Evolutionary conservation across 2,329 filamentous ascomycete genomes (phyloP).

Genomic region (Botrytis aclada): DNA sequence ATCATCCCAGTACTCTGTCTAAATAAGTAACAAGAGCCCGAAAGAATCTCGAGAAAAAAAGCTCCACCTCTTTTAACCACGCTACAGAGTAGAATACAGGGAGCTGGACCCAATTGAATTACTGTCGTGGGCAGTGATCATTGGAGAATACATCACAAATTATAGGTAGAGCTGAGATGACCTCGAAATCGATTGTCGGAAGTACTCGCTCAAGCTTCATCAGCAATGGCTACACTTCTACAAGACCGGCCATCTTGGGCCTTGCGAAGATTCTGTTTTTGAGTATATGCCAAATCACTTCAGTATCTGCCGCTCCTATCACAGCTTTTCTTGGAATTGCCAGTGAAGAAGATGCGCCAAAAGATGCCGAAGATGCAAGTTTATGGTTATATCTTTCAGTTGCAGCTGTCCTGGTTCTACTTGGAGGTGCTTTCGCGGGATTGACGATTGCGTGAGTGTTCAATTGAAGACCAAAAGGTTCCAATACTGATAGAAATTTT

Average conservation of each 20-base stretch:
- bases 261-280: conserved; percentile 51
- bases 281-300: conserved; percentile 43
- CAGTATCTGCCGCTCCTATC: conserved; percentile 37
- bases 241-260: conserved; percentile 51
- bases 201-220: conserved; percentile 21
- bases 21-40: background rate
- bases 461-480: background rate
- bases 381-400: conserved; percentile 79
- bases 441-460: conserved; percentile 75
- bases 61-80: conserved; percentile 8
- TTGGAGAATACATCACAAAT: conserved; percentile 10
- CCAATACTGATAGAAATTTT: conserved; percentile 19
- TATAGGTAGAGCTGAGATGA: conserved; percentile 25
- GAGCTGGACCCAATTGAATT: conserved; percentile 15
- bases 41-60: background rate
- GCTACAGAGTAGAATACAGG: background rate
- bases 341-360: conserved; percentile 45
- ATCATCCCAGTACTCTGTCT: background rate
- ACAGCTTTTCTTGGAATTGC: conserved; percentile 44
- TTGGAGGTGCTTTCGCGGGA: conserved; percentile 90
- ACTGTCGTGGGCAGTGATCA: conserved; percentile 14
- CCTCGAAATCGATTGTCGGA: conserved; percentile 26
- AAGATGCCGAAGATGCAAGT: conserved; percentile 57
- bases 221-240: conserved; percentile 40
- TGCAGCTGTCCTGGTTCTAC: conserved; percentile 76